Evolutionary conservation across 2,329 filamentous ascomycete species (phyloP), one percentile per base, ranked within the genome.

Genomic region (Hymenoscyphus linearis): DNA sequence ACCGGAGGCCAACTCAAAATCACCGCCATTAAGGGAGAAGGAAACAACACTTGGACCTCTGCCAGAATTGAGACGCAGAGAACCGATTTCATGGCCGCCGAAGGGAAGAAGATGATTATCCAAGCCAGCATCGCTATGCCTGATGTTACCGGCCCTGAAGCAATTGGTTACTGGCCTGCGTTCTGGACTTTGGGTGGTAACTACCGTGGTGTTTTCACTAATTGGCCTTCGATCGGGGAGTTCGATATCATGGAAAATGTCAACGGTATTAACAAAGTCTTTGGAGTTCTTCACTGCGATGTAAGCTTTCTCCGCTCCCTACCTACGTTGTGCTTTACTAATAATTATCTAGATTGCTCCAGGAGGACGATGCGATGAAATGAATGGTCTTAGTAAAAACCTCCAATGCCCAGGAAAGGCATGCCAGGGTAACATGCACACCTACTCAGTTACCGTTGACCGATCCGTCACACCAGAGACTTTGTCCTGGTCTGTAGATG

Each of bases 101-200:
- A 67, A 4, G 74, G 74, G 55, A 66, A 71, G 9, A 73, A 72
- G 57, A 62, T 79, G 59, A 73, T 73, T 60, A 72, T 78, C 57
- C 74, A 79, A 67, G 73, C 75, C 4, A 66, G 66, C 16, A 71
- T 80, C 62, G 73, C 71, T 65, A 66, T 79, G 5, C 74, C 75
- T 25, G 59, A 26, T 58, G 68, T 69, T 22, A 2, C 57, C 61
- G 37, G 26, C 56, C 14, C 55, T 65, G 10, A 73, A 76, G 63
- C 64, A 72, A n/a, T 56, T 55, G 77, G 77, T 26, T 77, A 79
- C 67, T 80, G 78, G 78, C 76, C 76, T 0, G 78, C 77, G 0
- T 80, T 80, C 64, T 80, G 78, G 78, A 69, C 74, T 26, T 73
- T 80, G 35, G 78, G 78, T 6, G 62, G 70, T 6, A 67, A 64